A percentile compares a stretch with the other conserved stretches of the same genome.
phyloP scores from a whole-genome alignment of 2,329 filamentous ascomycete species.

The Zalaria sp. region DNA sequence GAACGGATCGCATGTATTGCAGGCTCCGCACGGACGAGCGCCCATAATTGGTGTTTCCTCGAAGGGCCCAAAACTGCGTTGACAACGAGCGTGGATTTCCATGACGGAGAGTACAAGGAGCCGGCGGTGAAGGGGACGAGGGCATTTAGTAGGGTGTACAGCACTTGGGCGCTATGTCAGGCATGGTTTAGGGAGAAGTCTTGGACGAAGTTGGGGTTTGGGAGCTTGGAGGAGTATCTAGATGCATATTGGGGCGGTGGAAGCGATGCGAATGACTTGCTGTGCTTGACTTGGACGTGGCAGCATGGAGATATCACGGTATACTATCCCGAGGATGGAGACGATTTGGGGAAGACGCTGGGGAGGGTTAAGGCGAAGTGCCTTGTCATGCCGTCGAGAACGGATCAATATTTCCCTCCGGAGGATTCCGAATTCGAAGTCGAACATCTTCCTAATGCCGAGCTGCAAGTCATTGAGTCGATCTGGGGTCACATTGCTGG shows the following conservation, averaged over 20 bases:
- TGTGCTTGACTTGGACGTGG: constrained; percentile 26
- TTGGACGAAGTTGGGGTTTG: constrained; percentile 20
- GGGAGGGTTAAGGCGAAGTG: constrained; percentile 20
- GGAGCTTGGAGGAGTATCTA: constrained; percentile 15
- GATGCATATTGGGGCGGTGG: constrained; percentile 16
- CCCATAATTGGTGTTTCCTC: constrained; percentile 41
- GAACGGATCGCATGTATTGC: constrained; percentile 34
- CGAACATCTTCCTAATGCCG: constrained; percentile 17
- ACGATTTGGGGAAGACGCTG: constrained; percentile 20
- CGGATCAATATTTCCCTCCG: constrained; percentile 27
- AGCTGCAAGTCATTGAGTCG: constrained; percentile 19
- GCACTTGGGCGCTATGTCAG: constrained; percentile 25
- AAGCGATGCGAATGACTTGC: constrained; percentile 21
- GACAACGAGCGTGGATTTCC: constrained; percentile 26
- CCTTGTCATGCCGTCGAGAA: constrained; percentile 25
- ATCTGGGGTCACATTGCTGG: constrained; percentile 29
- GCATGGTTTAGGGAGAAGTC: constrained; percentile 25
- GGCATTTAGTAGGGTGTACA: constrained; percentile 25
- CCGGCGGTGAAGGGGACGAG: constrained; percentile 15
- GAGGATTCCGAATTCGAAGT: constrained; percentile 24
- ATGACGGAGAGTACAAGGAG: constrained; percentile 17
- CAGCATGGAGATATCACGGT: constrained; percentile 24
- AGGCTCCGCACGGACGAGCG: constrained; percentile 34
- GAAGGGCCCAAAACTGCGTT: constrained; percentile 39
- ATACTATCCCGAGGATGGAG: constrained; percentile 16